Percentiles rank a stretch among this genome's conserved stretches.
These are phyloP conservation scores for Penicillium sp. DNA, from an alignment of 2,329 filamentous ascomycete species.

Conservation along the genomic window DNA sequence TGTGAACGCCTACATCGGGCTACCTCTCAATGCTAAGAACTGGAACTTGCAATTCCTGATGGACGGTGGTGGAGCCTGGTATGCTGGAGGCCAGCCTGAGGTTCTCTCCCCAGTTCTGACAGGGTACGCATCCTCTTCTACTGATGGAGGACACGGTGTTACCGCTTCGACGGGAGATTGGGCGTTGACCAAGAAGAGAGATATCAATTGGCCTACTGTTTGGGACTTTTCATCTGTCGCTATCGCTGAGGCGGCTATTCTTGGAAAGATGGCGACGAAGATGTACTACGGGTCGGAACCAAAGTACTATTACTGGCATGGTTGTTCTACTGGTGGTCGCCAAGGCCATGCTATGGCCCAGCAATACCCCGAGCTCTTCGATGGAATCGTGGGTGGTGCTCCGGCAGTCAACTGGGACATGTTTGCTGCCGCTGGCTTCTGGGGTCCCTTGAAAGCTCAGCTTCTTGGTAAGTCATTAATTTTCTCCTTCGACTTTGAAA, in stretches of 20 bases:
- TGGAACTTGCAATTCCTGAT: constrained; percentile 20
- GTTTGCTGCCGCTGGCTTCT: constrained; percentile 17
- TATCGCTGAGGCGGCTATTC: constrained; percentile 16
- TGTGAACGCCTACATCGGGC: constrained; percentile 15
- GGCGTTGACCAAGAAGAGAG: constrained; percentile 8
- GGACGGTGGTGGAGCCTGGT: constrained; percentile 15
- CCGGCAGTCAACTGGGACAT: constrained; percentile 25
- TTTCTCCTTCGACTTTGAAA: neutral
- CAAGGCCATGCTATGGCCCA: constrained; percentile 29
- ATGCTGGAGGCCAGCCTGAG: constrained; percentile 7
- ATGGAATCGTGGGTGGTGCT: constrained; percentile 35
- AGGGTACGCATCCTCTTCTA: constrained; percentile 15
- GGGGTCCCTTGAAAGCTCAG: constrained; percentile 25
- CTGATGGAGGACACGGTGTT: constrained; percentile 14
- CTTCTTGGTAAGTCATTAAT: constrained; percentile 2
- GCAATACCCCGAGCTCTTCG: constrained; percentile 30
- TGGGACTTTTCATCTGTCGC: constrained; percentile 15
- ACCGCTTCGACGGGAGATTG: constrained; percentile 4
- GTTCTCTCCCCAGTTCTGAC: constrained; percentile 10
- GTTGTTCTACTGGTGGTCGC: constrained; percentile 31
- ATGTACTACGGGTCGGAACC: constrained; percentile 12
- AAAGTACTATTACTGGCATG: constrained; percentile 23
- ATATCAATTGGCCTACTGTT: constrained; percentile 16
- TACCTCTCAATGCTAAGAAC: constrained; percentile 6
- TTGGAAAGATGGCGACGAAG: constrained; percentile 16